Evolutionary conservation across 148 eudicot species (phyloP).

Genomic region (Salicornia ramosissima): DNA sequence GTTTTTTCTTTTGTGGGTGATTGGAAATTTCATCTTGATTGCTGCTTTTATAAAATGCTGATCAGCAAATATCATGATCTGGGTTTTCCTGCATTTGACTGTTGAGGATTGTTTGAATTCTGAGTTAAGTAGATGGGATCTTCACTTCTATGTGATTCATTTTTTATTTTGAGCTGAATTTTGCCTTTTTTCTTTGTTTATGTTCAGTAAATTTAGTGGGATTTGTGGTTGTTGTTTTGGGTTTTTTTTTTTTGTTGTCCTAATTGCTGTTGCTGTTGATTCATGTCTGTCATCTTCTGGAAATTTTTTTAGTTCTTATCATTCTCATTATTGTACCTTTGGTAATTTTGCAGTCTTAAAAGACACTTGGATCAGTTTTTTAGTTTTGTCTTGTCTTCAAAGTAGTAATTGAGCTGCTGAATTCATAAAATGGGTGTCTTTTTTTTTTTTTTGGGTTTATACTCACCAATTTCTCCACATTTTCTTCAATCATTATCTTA

Average conservation of each 20-base stretch:
- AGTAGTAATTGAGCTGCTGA: slow-evolving; percentile 16
- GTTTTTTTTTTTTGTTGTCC: slow-evolving; percentile 3
- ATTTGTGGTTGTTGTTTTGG: not conserved
- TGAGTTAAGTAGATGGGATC: slow-evolving; percentile 18
- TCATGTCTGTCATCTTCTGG: slow-evolving; percentile 9
- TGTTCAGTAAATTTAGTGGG: slow-evolving; percentile 5
- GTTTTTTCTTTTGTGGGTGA: slow-evolving; percentile 35
- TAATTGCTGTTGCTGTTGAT: not conserved
- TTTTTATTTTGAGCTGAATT: slow-evolving; percentile 10
- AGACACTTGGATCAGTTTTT: slow-evolving; percentile 19
- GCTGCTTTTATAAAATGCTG: slow-evolving; percentile 18
- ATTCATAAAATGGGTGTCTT: not conserved
- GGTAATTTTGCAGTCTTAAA: slow-evolving; percentile 16
- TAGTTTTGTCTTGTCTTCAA: slow-evolving; percentile 17
- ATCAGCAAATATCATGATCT: slow-evolving; percentile 31
- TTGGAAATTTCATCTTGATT: slow-evolving; percentile 1
- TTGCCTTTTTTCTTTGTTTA: slow-evolving; percentile 9
- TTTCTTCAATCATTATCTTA: not conserved
- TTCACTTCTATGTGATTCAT: slow-evolving; percentile 14
- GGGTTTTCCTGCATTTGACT: slow-evolving; percentile 25
- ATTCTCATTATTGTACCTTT: slow-evolving; percentile 9
- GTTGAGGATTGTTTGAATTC: slow-evolving; percentile 7
- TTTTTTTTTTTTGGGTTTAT: slow-evolving; percentile 4
- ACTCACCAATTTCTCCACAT: not conserved
- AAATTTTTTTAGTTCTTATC: not conserved